Evolutionary conservation across 1,139 yeast species (phyloP), one percentile per base, ranked within the genome.

Genomic region (Geotrichum restrictum): DNA sequence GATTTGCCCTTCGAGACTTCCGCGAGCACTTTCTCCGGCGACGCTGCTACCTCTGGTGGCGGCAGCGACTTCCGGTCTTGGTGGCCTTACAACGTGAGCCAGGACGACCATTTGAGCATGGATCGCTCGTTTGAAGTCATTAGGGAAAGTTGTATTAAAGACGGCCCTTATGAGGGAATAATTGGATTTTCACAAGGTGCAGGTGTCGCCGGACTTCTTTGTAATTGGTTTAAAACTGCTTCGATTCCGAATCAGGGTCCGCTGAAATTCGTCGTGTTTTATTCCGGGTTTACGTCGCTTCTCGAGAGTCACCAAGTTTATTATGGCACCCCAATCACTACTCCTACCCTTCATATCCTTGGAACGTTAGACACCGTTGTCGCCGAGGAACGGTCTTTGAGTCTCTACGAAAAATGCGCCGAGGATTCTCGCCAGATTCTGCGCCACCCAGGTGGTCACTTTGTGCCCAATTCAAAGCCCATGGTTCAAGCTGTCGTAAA

Each of bases 131-230:
- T 82, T 47, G 71, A 73, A 10, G 74, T 77, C n/a, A 76, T 91
- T 22, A 71, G 75, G 27, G 68, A 74, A 0, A 75, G 83, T 53
- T 81, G 88, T 59, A 73, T 75, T 45, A 71, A 74, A 56, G 75
- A 88, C 58, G 98, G 98, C 0, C 98, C 98, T 0, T 89, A 84
- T 64, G 84, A 82, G 53, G 98, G 97, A 2, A 75, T 91, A 29
- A 71, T 93, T 52, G 98, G 97, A 2, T 93, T 91, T 66, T 84
- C 94, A 18, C 98, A 93, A 68, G 98, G 98, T 58, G 94, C 96
- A 1, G 95, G 95, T 3, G 72, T 93, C 65, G 80, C 94, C 1
- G 81, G 72, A 4, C 55, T 65, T 2, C 57, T 65, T 37, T 64
- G 72, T 50, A 63, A 62, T 31, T 52, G 52, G 53, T 60, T 64